A percentile compares a stretch with the other conserved stretches of the same genome.
phyloP scores from a whole-genome alignment of 2,329 filamentous ascomycete genomes.

The Beauveria asiatica region DNA sequence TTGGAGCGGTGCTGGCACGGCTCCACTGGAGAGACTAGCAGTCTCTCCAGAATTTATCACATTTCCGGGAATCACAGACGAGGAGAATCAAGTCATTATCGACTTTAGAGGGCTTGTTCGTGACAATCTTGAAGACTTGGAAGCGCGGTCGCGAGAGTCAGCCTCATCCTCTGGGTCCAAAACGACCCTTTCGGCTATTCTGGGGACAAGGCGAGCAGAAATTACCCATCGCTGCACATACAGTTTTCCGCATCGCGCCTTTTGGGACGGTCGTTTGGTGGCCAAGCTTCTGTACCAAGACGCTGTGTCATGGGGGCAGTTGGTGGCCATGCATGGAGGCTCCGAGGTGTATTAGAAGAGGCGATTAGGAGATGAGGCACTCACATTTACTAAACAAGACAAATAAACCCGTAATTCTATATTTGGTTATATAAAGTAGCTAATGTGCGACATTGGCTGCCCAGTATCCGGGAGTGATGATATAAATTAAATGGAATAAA shows the following conservation, averaged over 20 bases:
- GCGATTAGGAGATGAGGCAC: background rate
- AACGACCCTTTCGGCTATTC: constrained; percentile 17
- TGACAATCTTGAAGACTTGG: background rate
- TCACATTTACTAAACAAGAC: background rate
- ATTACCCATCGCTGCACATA: constrained; percentile 17
- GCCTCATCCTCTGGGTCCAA: background rate
- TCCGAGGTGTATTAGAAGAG: background rate
- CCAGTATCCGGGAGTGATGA: too few relatives aligned
- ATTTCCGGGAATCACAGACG: constrained; percentile 19
- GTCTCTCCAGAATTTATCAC: constrained; percentile 25
- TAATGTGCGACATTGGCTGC: too few relatives aligned
- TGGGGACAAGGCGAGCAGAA: constrained; percentile 16
- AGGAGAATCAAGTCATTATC: background rate
- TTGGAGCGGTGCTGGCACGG: constrained; percentile 26
- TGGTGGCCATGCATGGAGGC: constrained; percentile 16
- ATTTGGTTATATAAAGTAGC: too few relatives aligned
- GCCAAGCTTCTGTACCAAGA: constrained; percentile 17
- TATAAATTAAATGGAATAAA: too few relatives aligned
- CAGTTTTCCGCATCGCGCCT: constrained; percentile 13
- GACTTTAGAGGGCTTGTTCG: background rate
- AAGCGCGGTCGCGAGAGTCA: background rate
- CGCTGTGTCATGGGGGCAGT: constrained; percentile 17
- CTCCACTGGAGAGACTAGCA: constrained; percentile 26
- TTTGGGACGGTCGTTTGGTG: constrained; percentile 15
- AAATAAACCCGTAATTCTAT: too few relatives aligned